Percentiles rank a stretch among this genome's conserved stretches.
Evolutionary conservation across 768 basidiomycete species (phyloP).

Genomic region (Tricholoma furcatifolium): DNA sequence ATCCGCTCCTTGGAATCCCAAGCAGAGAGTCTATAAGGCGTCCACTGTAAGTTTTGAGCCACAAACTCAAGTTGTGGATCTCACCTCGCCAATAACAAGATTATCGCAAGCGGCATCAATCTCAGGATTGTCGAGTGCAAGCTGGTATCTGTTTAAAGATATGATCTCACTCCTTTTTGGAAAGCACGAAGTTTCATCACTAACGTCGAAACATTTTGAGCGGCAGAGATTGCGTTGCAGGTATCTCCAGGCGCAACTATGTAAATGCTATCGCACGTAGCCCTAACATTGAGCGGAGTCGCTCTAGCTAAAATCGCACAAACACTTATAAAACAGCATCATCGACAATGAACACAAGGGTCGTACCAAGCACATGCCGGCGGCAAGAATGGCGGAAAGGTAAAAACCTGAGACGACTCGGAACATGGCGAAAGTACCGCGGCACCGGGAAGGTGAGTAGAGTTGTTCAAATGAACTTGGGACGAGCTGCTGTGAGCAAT

Average conservation of each 20-base stretch:
- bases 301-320: no score
- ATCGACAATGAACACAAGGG: background rate
- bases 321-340: background rate
- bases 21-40: slow-evolving; percentile 42
- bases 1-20: no score
- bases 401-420: slow-evolving; percentile 9
- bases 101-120: no score
- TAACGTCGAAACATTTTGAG: no score
- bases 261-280: slow-evolving; percentile 49
- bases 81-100: slow-evolving; percentile 46
- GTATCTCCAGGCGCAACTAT: no score
- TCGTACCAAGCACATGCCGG: slow-evolving; percentile 10
- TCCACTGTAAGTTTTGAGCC: background rate
- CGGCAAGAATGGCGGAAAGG: slow-evolving; percentile 9
- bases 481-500: no score
- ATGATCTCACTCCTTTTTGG: slow-evolving; percentile 32
- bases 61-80: background rate
- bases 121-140: no score
- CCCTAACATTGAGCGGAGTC: slow-evolving; percentile 2
- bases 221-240: no score
- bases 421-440: slow-evolving; percentile 18
- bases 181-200: slow-evolving; percentile 9
- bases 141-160: no score
- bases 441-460: no score
- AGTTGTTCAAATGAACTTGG: no score